Evolutionary conservation across 441 rosid genomes (phyloP).

Genomic region (Eruca vesicaria): DNA sequence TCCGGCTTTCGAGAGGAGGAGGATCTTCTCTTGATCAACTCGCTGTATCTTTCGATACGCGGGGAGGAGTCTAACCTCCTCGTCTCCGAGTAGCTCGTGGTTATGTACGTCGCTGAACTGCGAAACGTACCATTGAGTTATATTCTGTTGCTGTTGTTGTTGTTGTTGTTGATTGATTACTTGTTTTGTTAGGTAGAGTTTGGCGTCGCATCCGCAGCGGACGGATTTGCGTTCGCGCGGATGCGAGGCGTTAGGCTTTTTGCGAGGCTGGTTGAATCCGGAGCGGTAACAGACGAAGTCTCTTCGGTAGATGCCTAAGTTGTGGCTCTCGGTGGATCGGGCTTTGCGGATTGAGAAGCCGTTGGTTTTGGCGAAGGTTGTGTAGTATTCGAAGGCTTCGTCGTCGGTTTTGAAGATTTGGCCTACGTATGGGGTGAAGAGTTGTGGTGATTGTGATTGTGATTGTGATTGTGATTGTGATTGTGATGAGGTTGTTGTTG

Average conservation of each 20-base stretch:
- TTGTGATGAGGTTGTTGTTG: too few species aligned
- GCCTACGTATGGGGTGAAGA: slow-evolving; percentile 79
- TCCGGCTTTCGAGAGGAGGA: slow-evolving; percentile 88
- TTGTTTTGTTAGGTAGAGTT: slow-evolving; percentile 78
- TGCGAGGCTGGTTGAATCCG: slow-evolving; percentile 82
- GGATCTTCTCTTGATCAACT: slow-evolving; percentile 84
- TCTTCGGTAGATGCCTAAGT: slow-evolving; percentile 77
- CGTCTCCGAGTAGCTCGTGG: slow-evolving; percentile 91
- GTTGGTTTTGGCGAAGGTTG: slow-evolving; percentile 73
- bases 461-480: too few species aligned
- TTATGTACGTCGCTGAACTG: slow-evolving; percentile 96
- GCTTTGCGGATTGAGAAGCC: slow-evolving; percentile 93
- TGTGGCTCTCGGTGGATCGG: slow-evolving; percentile 81
- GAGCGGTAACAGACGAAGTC: slow-evolving; percentile 96
- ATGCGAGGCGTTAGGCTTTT: slow-evolving; percentile 83
- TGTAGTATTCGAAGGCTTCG: slow-evolving; percentile 84
- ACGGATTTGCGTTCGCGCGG: slow-evolving; percentile 89
- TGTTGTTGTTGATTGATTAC: too few species aligned
- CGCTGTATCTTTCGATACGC: slow-evolving; percentile 91
- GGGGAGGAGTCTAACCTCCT: slow-evolving; percentile 86
- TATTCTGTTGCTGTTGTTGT: too few species aligned
- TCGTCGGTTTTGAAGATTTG: slow-evolving; percentile 76
- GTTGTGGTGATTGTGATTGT: slow-evolving; percentile 35
- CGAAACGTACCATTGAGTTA: slow-evolving; percentile 76
- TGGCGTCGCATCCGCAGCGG: slow-evolving; percentile 93